Evolutionary conservation across 2,329 filamentous ascomycete species (phyloP).

Genomic region (Acephala macrosclerotiorum): DNA sequence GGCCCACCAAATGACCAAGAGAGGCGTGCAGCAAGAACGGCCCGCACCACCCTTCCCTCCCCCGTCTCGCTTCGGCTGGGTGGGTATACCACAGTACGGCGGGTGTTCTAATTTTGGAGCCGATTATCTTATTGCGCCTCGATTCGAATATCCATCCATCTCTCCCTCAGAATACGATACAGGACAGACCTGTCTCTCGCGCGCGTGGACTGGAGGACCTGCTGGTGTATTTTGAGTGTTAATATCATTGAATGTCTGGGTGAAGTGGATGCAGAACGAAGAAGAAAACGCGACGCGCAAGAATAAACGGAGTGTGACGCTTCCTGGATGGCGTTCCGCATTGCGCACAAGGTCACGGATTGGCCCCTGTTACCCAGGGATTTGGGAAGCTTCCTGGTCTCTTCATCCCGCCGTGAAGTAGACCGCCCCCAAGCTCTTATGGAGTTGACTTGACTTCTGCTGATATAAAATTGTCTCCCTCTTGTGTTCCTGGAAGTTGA

Average conservation of each 20-base stretch:
- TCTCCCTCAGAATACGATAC: not conserved
- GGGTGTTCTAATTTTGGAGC: conserved; percentile 5
- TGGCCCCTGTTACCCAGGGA: not conserved
- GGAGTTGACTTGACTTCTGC: not conserved
- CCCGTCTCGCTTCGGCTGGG: not conserved
- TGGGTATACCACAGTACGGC: not conserved
- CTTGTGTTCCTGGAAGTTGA: not conserved
- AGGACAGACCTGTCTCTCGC: not conserved
- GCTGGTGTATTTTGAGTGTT: conserved; percentile 5
- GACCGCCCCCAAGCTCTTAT: not conserved
- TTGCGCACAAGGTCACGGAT: not conserved
- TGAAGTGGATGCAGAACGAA: not conserved
- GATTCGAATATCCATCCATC: not conserved
- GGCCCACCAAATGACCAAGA: no score
- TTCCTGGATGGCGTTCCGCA: not conserved
- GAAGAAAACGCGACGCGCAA: not conserved
- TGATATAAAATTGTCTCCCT: not conserved
- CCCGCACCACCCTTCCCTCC: not conserved
- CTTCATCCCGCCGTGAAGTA: not conserved
- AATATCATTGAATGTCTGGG: not conserved
- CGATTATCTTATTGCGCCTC: conserved; percentile 1
- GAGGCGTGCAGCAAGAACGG: not conserved
- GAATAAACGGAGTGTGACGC: not conserved
- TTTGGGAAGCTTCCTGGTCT: not conserved
- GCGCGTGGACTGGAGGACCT: not conserved